Evolutionary conservation across 192 early-diverging fungal genomes (phyloP), one percentile per base, ranked within the genome.

Genomic region (Backusella parvicylindrica): DNA sequence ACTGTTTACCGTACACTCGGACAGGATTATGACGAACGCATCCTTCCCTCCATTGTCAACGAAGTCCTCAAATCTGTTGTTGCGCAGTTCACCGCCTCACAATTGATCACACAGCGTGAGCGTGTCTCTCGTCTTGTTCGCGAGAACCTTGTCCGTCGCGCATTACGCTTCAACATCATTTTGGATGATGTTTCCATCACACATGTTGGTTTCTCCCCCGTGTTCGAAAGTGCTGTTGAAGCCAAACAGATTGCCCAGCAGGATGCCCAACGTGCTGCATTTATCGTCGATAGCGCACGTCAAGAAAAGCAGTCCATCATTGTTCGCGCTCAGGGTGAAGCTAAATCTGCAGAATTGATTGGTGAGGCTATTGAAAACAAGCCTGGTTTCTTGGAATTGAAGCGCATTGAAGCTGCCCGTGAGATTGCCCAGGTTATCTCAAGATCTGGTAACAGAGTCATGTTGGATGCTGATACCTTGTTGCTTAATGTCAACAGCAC

Each of bases 221-320:
- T 97, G 77, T 99, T 99, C 83, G 96, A 95, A 16, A 84, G 86
- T 32, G 95, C 96, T n/a, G 97, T 98, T 12, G 97, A 99, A 83
- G 96, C 96, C 69, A 99, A 99, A 89, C 97, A 99, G 90, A 98
- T 99, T 89, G 96, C 97, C 31, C 97, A 99, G 83, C 97, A 99
- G 85, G 96, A 98, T 70, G 97, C 97, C 8, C 97, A 99, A 84
- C 89, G 96, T 37, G 97, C 96, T 41, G 93, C 94, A 32, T 99
- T 93, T 79, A 91, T 97, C 43, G 97, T 98, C 9, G 97, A 99
- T 64, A 90, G 92, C 35, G 96, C 97, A 8, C 94, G 89, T 80
- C 94, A 95, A 86, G 96, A 99, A 85, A 98, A 99, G 88, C 94
- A 97, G 86, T 96, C 95, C 47, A 96, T 96, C 68, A 97, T 99